phyloP scores from a whole-genome alignment of 306 rosid genomes.

The Begonia masoniana region DNA sequence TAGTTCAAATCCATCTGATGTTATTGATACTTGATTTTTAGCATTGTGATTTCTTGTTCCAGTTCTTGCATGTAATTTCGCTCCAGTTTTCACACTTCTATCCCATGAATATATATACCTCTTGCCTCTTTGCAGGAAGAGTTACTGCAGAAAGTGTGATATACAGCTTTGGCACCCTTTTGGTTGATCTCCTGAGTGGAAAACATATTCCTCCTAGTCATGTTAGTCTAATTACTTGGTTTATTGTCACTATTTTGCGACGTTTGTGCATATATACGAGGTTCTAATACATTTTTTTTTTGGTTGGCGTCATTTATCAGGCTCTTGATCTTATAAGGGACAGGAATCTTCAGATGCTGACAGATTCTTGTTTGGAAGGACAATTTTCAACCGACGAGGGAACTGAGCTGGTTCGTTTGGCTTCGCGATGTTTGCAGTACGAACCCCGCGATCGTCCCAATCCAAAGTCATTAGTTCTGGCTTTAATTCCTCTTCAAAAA shows the following conservation, averaged over 20 bases:
- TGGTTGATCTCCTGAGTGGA: constrained; percentile 96
- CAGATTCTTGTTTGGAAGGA: constrained; percentile 94
- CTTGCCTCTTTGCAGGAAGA: constrained; percentile 39
- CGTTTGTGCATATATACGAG: background rate
- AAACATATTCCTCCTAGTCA: constrained; percentile 98
- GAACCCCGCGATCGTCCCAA: constrained; percentile 98
- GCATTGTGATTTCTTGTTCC: too few relatives aligned
- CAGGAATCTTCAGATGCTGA: constrained; percentile 74
- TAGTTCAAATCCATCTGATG: too few relatives aligned
- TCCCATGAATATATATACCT: too few relatives aligned
- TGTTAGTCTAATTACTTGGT: constrained; percentile 40
- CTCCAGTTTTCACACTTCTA: too few relatives aligned
- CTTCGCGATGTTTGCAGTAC: constrained; percentile 81
- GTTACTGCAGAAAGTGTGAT: constrained; percentile 89
- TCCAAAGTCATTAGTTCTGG: constrained; percentile 67
- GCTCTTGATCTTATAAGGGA: constrained; percentile 94
- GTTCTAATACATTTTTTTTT: too few relatives aligned
- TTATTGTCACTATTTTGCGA: background rate
- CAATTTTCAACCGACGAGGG: constrained; percentile 88
- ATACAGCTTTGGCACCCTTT: constrained; percentile 89
- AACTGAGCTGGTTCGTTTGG: constrained; percentile 82
- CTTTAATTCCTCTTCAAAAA: constrained; percentile 80
- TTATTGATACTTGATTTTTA: too few relatives aligned
- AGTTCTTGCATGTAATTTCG: too few relatives aligned
- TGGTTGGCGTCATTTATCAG: constrained; percentile 18